A percentile compares a stretch with the other conserved stretches of the same genome.
Evolutionary conservation across 225 moss, liverwort and hornwort genomes (phyloP).

Genomic region (Takakia lepidozioides): DNA sequence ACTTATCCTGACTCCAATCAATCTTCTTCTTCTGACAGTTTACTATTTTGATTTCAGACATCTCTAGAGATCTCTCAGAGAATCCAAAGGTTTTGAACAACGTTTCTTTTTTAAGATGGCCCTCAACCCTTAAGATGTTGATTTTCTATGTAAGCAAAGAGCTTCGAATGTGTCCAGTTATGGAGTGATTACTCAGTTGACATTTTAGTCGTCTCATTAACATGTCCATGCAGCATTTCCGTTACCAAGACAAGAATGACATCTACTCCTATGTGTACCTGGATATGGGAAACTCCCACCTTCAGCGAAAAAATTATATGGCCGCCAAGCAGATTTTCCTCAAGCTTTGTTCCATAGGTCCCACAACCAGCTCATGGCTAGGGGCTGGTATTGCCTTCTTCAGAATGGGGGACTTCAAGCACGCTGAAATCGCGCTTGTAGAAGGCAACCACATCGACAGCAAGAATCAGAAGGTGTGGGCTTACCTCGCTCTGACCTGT

Average conservation of each 20-base stretch:
- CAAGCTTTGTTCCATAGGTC: conserved; percentile 43
- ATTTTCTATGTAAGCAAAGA: too few species aligned
- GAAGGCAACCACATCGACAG: conserved; percentile 76
- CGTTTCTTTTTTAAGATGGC: too few species aligned
- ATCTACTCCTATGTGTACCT: conserved; percentile 43
- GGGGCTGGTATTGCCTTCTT: conserved; percentile 57
- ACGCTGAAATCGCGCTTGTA: conserved; percentile 62
- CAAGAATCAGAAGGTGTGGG: conserved; percentile 72
- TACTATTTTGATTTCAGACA: too few species aligned
- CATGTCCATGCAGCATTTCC: conserved; percentile 60
- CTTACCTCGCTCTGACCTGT: conserved; percentile 53
- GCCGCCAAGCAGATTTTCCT: conserved; percentile 50
- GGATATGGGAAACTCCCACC: conserved; percentile 58
- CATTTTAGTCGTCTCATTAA: too few species aligned
- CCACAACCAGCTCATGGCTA: conserved; percentile 46
- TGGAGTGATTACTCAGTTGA: too few species aligned
- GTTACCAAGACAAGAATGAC: conserved; percentile 17
- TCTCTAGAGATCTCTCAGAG: too few species aligned
- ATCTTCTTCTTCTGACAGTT: too few species aligned
- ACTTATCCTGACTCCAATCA: too few species aligned
- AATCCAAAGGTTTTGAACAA: too few species aligned
- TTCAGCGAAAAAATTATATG: conserved; percentile 32
- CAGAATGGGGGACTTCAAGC: conserved; percentile 41
- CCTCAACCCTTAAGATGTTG: too few species aligned
- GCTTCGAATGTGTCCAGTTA: too few species aligned